Base-by-base conservation (phyloP, 805 yeast species). In the Candida nanaspora region DNA sequence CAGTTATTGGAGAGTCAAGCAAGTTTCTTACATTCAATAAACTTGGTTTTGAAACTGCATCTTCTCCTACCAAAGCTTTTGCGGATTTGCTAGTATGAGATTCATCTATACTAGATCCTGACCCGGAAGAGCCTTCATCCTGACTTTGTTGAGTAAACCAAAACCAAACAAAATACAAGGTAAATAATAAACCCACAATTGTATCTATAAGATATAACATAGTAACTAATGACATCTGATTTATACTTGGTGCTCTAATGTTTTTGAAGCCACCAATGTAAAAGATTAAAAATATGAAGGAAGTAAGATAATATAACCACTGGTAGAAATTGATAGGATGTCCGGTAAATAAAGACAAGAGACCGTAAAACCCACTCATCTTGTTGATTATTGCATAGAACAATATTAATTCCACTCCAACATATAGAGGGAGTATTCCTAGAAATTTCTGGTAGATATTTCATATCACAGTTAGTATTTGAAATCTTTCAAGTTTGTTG, bases 301-400 rank as follows among this genome's bases (percentile, higher is more conserved):
- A 81, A 43, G 81, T 58, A 15, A 82, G 50, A 59, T 89, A 87
- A 48, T 80, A 77, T 1, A 83, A 44, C 93, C 96, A 85, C 56
- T 91, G 97, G 64, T 84, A 66, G 45, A 80, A 74, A 44, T 79
- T 80, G 41, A 89, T 69, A 2, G 93, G 93, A 55, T 89, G 96
- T 2, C 96, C 93, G 0, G 97, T 89, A 53, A 91, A 74, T 21
- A 91, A 59, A 1, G 97, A 88, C 19, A 88, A 65, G 28, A 91
- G 66, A 23, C 97, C 98, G 60, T 82, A 91, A 18, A 80, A 68
- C 9, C 98, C 96, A 43, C 95, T 80, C 49, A 89, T 86, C 57
- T 89, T 89, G 66, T 91, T 91, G 47, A 89, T 70, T 29, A 88
- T 73, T 14, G 89, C 83, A 29, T 85, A 68, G 1, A 86, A 82